A percentile compares a stretch with the other conserved stretches of the same genome.
phyloP scores from a whole-genome alignment of 352 stramenopile species.

The Phytopythium aichiense region DNA sequence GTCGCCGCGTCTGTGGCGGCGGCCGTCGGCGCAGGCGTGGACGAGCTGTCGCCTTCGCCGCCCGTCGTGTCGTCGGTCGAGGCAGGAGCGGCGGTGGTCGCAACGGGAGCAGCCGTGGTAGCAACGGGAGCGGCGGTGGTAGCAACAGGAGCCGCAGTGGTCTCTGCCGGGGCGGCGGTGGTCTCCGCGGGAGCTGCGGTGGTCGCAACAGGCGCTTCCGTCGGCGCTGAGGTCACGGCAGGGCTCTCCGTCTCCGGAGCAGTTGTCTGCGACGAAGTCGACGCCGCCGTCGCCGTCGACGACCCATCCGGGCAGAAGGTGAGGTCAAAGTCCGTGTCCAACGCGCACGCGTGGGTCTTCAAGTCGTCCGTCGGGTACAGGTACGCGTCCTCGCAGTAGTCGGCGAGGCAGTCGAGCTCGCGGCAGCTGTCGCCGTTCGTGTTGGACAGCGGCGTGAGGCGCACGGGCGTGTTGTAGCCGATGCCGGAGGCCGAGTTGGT shows the following conservation, averaged over 20 bases:
- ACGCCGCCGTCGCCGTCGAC: slow-evolving; percentile 10
- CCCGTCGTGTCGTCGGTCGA: slow-evolving; percentile 11
- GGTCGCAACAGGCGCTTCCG: slow-evolving; percentile 6
- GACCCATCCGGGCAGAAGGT: slow-evolving; percentile 60
- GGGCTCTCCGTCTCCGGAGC: slow-evolving; percentile 12
- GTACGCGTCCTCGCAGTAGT: slow-evolving; percentile 68
- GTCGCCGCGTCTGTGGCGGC: background rate
- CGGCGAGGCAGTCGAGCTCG: slow-evolving; percentile 45
- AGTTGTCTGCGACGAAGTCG: slow-evolving; percentile 13
- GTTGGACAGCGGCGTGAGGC: slow-evolving; percentile 51
- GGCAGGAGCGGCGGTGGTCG: slow-evolving; percentile 15
- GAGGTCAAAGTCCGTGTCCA: slow-evolving; percentile 57
- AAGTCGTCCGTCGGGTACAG: slow-evolving; percentile 60
- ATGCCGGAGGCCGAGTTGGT: slow-evolving; percentile 41
- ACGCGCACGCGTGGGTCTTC: slow-evolving; percentile 67
- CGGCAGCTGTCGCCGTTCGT: slow-evolving; percentile 56
- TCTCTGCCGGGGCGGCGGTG: slow-evolving; percentile 1
- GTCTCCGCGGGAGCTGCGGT: background rate
- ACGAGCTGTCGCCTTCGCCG: slow-evolving; percentile 7
- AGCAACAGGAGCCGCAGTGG: slow-evolving; percentile 18
- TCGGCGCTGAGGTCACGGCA: background rate
- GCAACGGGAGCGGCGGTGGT: slow-evolving; percentile 14
- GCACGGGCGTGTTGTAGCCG: slow-evolving; percentile 68
- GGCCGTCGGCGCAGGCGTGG: background rate
- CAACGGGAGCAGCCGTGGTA: slow-evolving; percentile 13